A percentile compares a stretch with the other conserved stretches of the same genome.
These are phyloP conservation scores for Periconia sp. DNA, from an alignment of 2,329 filamentous ascomycete genomes.

Conservation along the genomic window DNA sequence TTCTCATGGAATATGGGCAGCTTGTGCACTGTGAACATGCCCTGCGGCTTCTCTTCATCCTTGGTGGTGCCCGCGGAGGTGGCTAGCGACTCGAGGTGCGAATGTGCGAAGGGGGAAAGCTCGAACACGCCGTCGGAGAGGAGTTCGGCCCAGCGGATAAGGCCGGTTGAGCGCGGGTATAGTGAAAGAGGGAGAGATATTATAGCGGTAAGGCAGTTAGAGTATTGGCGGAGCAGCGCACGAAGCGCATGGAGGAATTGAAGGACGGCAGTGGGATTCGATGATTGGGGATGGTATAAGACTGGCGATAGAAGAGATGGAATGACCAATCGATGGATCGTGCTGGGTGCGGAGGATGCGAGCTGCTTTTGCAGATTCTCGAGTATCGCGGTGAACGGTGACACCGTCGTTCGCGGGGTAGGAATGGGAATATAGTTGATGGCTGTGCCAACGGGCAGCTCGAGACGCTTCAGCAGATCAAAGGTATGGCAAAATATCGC, in stretches of 20 bases:
- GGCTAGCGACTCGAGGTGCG: constrained; percentile 52
- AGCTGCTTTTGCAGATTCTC: constrained; percentile 57
- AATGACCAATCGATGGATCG: constrained; percentile 79
- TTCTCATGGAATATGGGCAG: constrained; percentile 86
- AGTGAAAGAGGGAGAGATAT: constrained; percentile 79
- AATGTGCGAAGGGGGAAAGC: constrained; percentile 71
- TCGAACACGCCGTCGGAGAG: constrained; percentile 85
- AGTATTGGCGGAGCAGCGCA: constrained; percentile 69
- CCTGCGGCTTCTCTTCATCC: constrained; percentile 77
- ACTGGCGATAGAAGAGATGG: constrained; percentile 86
- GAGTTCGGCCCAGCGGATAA: constrained; percentile 84
- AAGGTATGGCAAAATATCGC: constrained; percentile 54
- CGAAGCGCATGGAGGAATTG: constrained; percentile 80
- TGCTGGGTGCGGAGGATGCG: constrained; percentile 52
- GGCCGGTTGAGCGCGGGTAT: constrained; percentile 71
- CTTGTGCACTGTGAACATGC: constrained; percentile 79
- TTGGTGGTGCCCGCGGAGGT: constrained; percentile 54
- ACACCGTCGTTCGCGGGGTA: constrained; percentile 63
- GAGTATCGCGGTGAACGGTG: constrained; percentile 71
- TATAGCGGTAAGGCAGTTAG: constrained; percentile 68
- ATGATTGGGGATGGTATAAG: constrained; percentile 70
- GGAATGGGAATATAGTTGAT: constrained; percentile 57
- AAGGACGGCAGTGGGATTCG: constrained; percentile 71
- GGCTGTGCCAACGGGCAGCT: constrained; percentile 42
- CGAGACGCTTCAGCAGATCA: constrained; percentile 54